phyloP scores from a whole-genome alignment of 768 basidiomycete genomes.

The Suillus bovinus region DNA sequence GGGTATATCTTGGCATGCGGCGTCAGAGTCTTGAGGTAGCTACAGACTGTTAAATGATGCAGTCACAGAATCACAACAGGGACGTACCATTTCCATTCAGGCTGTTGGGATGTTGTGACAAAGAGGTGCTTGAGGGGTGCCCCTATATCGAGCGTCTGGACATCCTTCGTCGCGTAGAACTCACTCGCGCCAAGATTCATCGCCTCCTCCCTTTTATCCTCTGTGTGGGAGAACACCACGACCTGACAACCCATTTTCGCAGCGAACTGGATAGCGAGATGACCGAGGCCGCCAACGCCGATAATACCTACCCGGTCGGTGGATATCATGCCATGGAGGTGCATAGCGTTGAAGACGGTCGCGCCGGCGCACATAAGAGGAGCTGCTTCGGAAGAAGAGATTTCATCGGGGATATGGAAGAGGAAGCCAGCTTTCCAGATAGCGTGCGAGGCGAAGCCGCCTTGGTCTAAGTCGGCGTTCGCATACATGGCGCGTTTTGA shows the following conservation, averaged over 20 bases:
- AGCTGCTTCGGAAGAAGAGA: constrained; percentile 33
- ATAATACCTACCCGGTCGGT: constrained; percentile 37
- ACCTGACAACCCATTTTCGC: constrained; percentile 42
- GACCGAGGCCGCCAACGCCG: constrained; percentile 39
- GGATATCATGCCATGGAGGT: constrained; percentile 24
- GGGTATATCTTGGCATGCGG: constrained; percentile 25
- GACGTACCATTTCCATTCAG: constrained; percentile 31
- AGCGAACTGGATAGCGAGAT: constrained; percentile 40
- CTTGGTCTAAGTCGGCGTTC: constrained; percentile 28
- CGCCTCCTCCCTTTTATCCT: constrained; percentile 35
- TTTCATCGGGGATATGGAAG: constrained; percentile 33
- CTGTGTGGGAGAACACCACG: constrained; percentile 34
- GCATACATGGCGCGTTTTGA: constrained; percentile 27
- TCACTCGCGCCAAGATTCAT: constrained; percentile 34
- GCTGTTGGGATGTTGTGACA: constrained; percentile 29
- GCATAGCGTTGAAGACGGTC: constrained; percentile 32
- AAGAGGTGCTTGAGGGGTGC: constrained; percentile 31
- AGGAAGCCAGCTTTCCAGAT: constrained; percentile 35
- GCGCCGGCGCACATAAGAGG: constrained; percentile 40
- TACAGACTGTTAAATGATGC: constrained; percentile 5
- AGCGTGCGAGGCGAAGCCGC: constrained; percentile 38
- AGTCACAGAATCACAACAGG: neutral
- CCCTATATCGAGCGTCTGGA: constrained; percentile 25
- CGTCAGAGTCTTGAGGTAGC: constrained; percentile 26
- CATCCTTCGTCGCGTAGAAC: constrained; percentile 33